Base-by-base conservation (phyloP, 495 filamentous ascomycete species). In the Trypethelium eluteriae region DNA sequence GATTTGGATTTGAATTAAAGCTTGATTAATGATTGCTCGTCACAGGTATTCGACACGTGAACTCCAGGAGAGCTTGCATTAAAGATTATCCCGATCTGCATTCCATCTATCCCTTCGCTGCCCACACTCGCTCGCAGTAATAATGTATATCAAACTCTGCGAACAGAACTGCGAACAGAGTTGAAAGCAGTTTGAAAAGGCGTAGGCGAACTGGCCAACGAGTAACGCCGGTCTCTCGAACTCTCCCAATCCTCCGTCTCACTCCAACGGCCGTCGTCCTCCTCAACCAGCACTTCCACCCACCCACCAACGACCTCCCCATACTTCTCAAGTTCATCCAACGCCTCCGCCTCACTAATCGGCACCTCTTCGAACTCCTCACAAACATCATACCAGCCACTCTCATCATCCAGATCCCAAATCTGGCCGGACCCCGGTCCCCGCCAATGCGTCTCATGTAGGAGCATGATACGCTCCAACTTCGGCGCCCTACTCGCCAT, bases 371-470 rank as follows among this genome's bases (percentile, higher is more conserved):
- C 32, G 14, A 6, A 3, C 53, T 59, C 53, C 6, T 14, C 32
- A 34, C 34, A 36, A 4, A 59, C 32, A 14, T 59, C 18, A 14
- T 18, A 36, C 53, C 53, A 59, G 25, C 53, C 32, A 36, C 32
- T 59, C 53, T 18, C 11, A 59, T 59, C 53, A 3, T 59, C 25
- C 7, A 59, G 32, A 59, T 59, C 32, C 53, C 53, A 59, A 35
- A 59, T 10, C 32, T 59, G 18, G 1, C 32, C 53, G 11, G n/a
- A 32, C 14, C 18, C 32, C 32, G 36, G 53, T 35, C 36, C 53
- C 5, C 6, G 34, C 53, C 53, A 59, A 14, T n/a, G 18, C 2
- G 0, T 36, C 36, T 36, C 32, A 36, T 34, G 53, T 14, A 59
- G 6, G 25, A 18, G 10, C 53, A 59, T 59, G 53, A 59, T 59